These are phyloP conservation scores for Vinca minor DNA, from an alignment of 257 asterid genomes.

Conservation along the genomic window DNA sequence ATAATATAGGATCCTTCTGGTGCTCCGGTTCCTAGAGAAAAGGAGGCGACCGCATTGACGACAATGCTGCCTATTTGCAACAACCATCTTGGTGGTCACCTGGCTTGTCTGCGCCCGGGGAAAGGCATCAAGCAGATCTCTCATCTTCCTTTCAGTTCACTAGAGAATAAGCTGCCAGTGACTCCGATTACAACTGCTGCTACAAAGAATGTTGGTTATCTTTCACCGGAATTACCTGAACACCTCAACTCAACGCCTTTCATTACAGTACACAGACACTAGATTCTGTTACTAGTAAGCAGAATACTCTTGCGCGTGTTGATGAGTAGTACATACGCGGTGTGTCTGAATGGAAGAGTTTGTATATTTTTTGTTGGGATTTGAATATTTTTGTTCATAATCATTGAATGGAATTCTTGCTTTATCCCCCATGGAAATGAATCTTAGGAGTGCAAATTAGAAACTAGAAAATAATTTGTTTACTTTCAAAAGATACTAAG, in stretches of 20 bases:
- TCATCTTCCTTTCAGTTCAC: conserved; percentile 42
- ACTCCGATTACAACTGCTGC: conserved; percentile 30
- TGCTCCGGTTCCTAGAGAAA: conserved; percentile 57
- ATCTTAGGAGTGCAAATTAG: too few relatives aligned
- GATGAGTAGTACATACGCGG: conserved; percentile 20
- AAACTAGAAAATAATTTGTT: too few relatives aligned
- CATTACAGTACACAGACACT: conserved; percentile 35
- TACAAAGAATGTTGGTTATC: conserved; percentile 24
- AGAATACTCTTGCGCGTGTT: neutral
- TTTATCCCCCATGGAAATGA: too few relatives aligned
- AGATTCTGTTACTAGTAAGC: conserved; percentile 13
- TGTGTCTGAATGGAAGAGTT: neutral
- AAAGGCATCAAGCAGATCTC: conserved; percentile 23
- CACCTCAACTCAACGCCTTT: conserved; percentile 47
- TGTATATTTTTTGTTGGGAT: neutral
- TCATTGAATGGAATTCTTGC: neutral
- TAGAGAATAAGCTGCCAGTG: conserved; percentile 43
- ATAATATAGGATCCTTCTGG: conserved; percentile 59
- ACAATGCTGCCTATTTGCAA: conserved; percentile 60
- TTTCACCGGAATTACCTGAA: conserved; percentile 33
- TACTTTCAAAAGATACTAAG: too few relatives aligned
- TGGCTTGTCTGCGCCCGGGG: conserved; percentile 54
- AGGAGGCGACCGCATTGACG: conserved; percentile 36
- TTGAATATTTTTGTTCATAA: neutral
- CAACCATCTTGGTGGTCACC: conserved; percentile 42